phyloP scores from a whole-genome alignment of 108 stramenopile species.

The Chaetoceros tenuissimus region DNA sequence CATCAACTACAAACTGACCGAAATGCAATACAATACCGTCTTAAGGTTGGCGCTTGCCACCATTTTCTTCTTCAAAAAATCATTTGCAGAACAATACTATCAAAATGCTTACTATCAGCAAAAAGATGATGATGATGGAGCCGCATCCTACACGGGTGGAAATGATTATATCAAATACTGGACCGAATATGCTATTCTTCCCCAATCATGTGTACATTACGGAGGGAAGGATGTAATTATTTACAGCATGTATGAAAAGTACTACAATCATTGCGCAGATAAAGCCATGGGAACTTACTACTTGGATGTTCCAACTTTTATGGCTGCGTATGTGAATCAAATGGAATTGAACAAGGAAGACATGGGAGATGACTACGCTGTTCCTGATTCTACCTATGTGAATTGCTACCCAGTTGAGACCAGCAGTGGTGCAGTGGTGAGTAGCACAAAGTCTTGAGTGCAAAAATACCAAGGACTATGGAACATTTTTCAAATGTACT shows the following conservation, averaged over 20 bases:
- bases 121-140: constrained; percentile 2
- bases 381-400: not conserved
- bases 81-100: not conserved
- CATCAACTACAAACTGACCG: too few species aligned
- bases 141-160: constrained; percentile 3
- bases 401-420: constrained; percentile 12
- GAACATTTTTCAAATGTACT: too few species aligned
- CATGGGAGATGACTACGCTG: constrained; percentile 48
- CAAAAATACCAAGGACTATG: too few species aligned
- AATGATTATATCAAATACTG: constrained; percentile 69
- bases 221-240: constrained; percentile 49
- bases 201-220: constrained; percentile 52
- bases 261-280: constrained; percentile 67
- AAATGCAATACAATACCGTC: too few species aligned
- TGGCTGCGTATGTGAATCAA: constrained; percentile 62
- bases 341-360: constrained; percentile 41
- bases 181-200: constrained; percentile 74
- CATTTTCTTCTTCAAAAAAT: not conserved
- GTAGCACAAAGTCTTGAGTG: too few species aligned
- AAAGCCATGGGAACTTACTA: constrained; percentile 64
- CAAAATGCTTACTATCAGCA: not conserved
- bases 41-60: too few species aligned
- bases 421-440: constrained; percentile 18
- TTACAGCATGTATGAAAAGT: constrained; percentile 57
- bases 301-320: constrained; percentile 51